phyloP scores from a whole-genome alignment of 768 basidiomycete genomes.

The Naganishia antarctica region DNA sequence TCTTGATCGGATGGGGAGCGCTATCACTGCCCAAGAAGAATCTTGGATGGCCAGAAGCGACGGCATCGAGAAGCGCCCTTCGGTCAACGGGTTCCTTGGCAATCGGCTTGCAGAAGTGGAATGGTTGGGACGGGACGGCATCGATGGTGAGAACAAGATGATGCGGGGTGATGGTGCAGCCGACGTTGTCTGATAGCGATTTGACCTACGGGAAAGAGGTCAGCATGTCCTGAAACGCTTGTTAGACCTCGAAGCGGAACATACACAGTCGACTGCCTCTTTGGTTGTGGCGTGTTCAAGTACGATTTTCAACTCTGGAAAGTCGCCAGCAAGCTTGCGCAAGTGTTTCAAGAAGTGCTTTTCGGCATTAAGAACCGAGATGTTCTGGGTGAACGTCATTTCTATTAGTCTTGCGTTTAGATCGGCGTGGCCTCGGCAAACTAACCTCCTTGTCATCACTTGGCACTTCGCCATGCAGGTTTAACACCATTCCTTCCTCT shows the following conservation, averaged over 20 bases:
- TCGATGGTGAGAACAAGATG: constrained; percentile 91
- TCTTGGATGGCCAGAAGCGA: constrained; percentile 73
- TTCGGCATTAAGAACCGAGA: constrained; percentile 90
- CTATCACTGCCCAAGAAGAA: constrained; percentile 98
- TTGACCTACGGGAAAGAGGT: constrained; percentile 39
- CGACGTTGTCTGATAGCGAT: constrained; percentile 68
- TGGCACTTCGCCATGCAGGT: constrained; percentile 94
- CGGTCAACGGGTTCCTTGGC: constrained; percentile 94
- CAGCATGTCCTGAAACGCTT: not conserved
- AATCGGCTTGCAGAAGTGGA: constrained; percentile 96
- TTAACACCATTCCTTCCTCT: constrained; percentile 85
- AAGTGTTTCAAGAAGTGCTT: constrained; percentile 82
- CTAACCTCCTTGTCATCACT: constrained; percentile 63
- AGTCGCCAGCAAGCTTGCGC: constrained; percentile 68
- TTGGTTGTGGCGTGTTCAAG: constrained; percentile 94
- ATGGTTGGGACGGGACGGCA: constrained; percentile 91
- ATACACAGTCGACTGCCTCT: constrained; percentile 81
- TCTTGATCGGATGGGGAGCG: constrained; percentile 71
- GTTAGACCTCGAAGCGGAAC: constrained; percentile 52
- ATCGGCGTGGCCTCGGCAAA: too few relatives aligned
- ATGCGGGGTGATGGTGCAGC: constrained; percentile 94
- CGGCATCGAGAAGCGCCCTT: constrained; percentile 68
- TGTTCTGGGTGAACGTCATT: too few relatives aligned
- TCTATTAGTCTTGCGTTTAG: too few relatives aligned
- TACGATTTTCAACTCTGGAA: constrained; percentile 87